These are phyloP conservation scores for Pestalotiopsis fici DNA, from an alignment of 2,329 filamentous ascomycete species.

Conservation along the genomic window DNA sequence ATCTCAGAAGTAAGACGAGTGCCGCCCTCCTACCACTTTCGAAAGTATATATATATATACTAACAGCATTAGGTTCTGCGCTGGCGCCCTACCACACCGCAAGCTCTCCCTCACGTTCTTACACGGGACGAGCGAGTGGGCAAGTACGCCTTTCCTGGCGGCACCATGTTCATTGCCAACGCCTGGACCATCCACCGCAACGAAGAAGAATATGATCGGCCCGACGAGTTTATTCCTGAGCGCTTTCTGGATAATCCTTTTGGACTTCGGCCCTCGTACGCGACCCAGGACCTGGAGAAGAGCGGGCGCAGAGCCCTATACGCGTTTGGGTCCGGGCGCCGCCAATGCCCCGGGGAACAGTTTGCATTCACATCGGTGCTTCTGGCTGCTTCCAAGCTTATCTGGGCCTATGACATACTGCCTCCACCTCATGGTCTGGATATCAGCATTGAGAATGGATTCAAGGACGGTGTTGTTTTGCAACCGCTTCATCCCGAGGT, in stretches of 20 bases:
- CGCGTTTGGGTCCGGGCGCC: slow-evolving; percentile 7
- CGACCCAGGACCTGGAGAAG: neutral
- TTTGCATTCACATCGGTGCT: slow-evolving; percentile 6
- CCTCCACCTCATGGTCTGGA: neutral
- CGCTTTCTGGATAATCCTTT: slow-evolving; percentile 8
- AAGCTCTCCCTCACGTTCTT: slow-evolving; percentile 4
- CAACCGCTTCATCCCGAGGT: slow-evolving; percentile 6
- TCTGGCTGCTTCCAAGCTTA: slow-evolving; percentile 3
- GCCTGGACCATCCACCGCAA: slow-evolving; percentile 6
- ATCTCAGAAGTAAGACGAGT: slow-evolving; percentile 4
- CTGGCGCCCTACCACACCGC: neutral
- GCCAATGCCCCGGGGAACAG: slow-evolving; percentile 8
- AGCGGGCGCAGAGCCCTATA: neutral
- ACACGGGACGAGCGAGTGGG: neutral
- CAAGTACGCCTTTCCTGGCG: neutral
- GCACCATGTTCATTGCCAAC: slow-evolving; percentile 4
- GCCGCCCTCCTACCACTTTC: too few relatives aligned
- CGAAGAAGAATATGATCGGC: slow-evolving; percentile 7
- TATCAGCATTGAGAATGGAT: neutral
- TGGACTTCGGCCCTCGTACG: neutral
- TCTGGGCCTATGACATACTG: slow-evolving; percentile 8
- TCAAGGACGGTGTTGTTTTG: neutral
- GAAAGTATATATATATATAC: neutral
- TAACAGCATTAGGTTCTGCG: neutral
- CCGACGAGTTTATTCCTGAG: slow-evolving; percentile 7